A percentile compares a stretch with the other conserved stretches of the same genome.
Conservation (phyloP, 2,329 filamentous ascomycete species). For the Pleoardoris graminearum region DNA sequence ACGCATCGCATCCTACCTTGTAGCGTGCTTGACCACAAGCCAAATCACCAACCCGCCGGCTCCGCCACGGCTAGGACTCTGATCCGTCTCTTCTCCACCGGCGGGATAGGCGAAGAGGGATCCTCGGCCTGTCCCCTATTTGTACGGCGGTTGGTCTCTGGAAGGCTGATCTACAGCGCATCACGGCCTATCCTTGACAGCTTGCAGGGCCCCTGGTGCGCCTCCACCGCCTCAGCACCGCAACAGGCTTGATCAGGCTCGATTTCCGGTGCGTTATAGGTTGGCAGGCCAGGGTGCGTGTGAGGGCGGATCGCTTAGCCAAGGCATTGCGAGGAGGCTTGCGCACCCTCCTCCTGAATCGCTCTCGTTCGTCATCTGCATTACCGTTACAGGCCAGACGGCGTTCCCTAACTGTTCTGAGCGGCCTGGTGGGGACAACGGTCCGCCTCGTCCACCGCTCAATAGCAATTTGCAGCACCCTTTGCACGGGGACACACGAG, state of each 20-base stretch:
- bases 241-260: conserved; percentile 46
- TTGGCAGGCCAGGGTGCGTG: conserved; percentile 39
- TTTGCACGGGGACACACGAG: conserved; percentile 34
- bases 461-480: conserved; percentile 36
- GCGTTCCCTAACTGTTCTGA: conserved; percentile 35
- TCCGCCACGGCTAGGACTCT: neutral
- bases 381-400: conserved; percentile 46
- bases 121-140: conserved; percentile 19
- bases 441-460: conserved; percentile 41
- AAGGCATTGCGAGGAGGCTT: conserved; percentile 38
- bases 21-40: neutral
- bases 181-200: conserved; percentile 44
- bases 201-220: conserved; percentile 24
- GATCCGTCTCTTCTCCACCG: too few species aligned
- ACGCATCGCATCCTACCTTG: conserved; percentile 6
- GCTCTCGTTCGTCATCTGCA: conserved; percentile 43
- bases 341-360: conserved; percentile 38
- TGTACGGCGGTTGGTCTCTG: conserved; percentile 19
- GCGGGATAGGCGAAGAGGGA: too few species aligned
- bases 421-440: conserved; percentile 41
- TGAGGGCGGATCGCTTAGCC: conserved; percentile 43
- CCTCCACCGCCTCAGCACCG: conserved; percentile 30
- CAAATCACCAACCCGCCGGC: neutral
- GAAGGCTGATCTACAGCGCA: conserved; percentile 48
- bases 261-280: conserved; percentile 45